Evolutionary conservation across 139 green algal species (phyloP).

Genomic region (Micractinium conductrix): DNA sequence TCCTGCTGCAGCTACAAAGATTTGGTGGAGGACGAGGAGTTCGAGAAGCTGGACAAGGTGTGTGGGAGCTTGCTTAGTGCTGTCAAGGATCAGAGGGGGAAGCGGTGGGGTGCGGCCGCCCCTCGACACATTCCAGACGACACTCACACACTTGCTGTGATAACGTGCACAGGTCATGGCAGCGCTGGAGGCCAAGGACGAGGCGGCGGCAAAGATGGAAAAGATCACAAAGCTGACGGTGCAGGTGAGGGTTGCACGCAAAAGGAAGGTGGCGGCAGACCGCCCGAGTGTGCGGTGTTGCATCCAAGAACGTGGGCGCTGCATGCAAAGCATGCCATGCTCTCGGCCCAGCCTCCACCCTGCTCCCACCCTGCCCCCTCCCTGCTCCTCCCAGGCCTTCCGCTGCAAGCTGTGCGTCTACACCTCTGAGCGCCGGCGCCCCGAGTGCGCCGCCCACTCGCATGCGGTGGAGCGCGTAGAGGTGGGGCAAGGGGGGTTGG

Average conservation of each 20-base stretch:
- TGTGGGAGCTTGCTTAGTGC: too few relatives aligned
- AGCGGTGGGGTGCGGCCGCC: neutral
- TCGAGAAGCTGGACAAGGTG: conserved; percentile 31
- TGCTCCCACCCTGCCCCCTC: neutral
- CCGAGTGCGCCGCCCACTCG: conserved; percentile 37
- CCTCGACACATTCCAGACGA: too few relatives aligned
- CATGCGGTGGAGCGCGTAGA: conserved; percentile 17
- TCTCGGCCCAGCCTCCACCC: neutral
- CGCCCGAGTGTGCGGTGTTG: neutral
- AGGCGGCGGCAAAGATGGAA: conserved; percentile 54
- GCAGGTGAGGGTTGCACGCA: neutral
- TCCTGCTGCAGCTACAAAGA: conserved; percentile 27
- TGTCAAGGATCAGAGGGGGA: too few relatives aligned
- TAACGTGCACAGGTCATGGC: conserved; percentile 31
- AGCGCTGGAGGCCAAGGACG: conserved; percentile 54
- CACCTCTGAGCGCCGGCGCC: conserved; percentile 37
- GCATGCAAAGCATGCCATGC: too few relatives aligned
- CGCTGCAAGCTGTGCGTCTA: conserved; percentile 52
- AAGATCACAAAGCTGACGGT: conserved; percentile 45
- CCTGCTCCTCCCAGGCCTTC: conserved; percentile 36
- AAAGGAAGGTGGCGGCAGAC: neutral
- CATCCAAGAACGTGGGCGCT: too few relatives aligned
- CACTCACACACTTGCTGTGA: too few relatives aligned
- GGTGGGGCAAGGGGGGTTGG: neutral
- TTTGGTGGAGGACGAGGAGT: conserved; percentile 30